Conservation (phyloP, 495 filamentous ascomycete genomes). For the Aspergillus biplanus region DNA sequence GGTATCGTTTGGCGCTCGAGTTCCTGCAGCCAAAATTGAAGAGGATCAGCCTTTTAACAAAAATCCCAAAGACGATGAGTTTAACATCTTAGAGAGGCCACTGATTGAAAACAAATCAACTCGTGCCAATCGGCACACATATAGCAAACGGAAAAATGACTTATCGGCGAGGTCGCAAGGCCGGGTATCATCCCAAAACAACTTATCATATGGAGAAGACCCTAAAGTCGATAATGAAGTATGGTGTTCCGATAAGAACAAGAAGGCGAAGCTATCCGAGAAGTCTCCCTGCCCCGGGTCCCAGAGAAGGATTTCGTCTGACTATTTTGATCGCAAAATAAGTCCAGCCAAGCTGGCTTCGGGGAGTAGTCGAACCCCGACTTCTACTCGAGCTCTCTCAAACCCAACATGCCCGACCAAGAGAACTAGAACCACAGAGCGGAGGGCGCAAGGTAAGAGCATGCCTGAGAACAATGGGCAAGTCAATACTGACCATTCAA, state of each 20-base stretch:
- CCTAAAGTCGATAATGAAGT: not conserved
- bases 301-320: constrained; percentile 15
- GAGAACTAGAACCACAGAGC: constrained; percentile 22
- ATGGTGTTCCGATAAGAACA: constrained; percentile 8
- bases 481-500: constrained; percentile 17
- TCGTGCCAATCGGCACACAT: constrained; percentile 26
- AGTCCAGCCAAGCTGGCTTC: constrained; percentile 28
- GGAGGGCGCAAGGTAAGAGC: constrained; percentile 35
- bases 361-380: constrained; percentile 22
- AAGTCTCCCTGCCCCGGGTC: not conserved
- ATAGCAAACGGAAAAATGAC: constrained; percentile 23
- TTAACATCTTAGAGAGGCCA: not conserved
- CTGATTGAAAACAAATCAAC: constrained; percentile 2
- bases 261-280: constrained; percentile 15
- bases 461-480: not conserved
- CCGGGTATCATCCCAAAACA: not conserved
- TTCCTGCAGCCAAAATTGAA: not conserved
- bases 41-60: constrained; percentile 11
- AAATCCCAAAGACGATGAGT: not conserved
- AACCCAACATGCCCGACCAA: constrained; percentile 17
- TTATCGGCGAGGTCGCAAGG: constrained; percentile 3
- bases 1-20: constrained; percentile 34
- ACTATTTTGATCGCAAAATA: constrained; percentile 23
- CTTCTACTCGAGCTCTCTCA: constrained; percentile 10
- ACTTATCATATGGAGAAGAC: not conserved